Percentiles rank a stretch among this genome's conserved stretches.
Evolutionary conservation across 164 flowering plant genomes (phyloP).

Genomic region (Akebia trifoliata): DNA sequence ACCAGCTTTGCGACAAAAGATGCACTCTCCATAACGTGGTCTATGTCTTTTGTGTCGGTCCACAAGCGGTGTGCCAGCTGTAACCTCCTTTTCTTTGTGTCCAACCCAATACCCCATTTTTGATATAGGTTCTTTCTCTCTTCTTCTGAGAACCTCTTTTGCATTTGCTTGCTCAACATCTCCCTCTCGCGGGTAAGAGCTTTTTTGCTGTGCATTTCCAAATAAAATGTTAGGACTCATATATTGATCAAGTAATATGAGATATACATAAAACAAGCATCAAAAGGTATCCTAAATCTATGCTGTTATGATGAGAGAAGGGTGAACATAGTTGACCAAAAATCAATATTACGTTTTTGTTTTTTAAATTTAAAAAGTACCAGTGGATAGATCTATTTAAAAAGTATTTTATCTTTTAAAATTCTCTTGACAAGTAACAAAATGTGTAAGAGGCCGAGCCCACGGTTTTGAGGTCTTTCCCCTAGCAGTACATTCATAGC

Average conservation of each 20-base stretch:
- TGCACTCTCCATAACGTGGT: constrained; percentile 67
- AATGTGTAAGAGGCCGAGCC: no score
- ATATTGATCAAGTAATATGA: not conserved
- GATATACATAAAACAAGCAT: not conserved
- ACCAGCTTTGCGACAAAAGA: constrained; percentile 63
- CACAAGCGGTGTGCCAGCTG: constrained; percentile 63
- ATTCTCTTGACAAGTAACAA: no score
- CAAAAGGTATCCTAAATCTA: not conserved
- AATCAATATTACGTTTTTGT: no score
- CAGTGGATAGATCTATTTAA: no score
- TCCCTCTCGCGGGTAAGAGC: constrained; percentile 71
- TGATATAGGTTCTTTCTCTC: constrained; percentile 54
- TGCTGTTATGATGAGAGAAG: not conserved
- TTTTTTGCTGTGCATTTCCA: constrained; percentile 37
- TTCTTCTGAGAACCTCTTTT: constrained; percentile 47
- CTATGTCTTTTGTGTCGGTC: constrained; percentile 53
- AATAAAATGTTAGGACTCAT: not conserved
- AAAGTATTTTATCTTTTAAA: no score
- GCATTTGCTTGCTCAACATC: constrained; percentile 66
- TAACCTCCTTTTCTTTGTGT: constrained; percentile 62
- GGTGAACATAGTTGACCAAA: no score
- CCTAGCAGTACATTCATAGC: no score
- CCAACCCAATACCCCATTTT: constrained; percentile 69
- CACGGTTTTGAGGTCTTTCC: no score
- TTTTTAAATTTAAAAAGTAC: no score